Conservation (phyloP, 1,284 basidiomycete species). For the Ganoderma boninense region DNA sequence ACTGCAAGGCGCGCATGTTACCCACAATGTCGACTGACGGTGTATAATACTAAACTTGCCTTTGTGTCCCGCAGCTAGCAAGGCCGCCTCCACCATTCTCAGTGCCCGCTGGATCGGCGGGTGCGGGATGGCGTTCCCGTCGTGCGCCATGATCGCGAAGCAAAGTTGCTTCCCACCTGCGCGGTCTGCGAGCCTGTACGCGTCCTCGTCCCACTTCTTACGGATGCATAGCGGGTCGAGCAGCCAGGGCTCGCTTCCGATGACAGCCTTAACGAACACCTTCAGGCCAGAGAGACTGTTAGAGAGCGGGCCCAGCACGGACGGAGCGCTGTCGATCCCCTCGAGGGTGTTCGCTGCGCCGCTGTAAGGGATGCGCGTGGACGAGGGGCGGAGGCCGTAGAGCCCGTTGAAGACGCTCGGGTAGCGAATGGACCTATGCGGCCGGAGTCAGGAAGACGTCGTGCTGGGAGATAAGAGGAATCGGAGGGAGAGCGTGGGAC, state of each 20-base stretch:
- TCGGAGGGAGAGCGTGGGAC: constrained; percentile 22
- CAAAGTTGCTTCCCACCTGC: constrained; percentile 50
- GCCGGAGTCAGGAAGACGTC: constrained; percentile 52
- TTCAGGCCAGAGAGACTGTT: constrained; percentile 32
- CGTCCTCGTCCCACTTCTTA: constrained; percentile 36
- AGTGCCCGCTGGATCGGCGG: constrained; percentile 59
- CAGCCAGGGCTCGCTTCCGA: constrained; percentile 32
- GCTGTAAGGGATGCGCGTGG: constrained; percentile 31
- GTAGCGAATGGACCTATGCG: constrained; percentile 66
- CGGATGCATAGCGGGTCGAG: constrained; percentile 33
- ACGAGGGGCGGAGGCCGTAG: constrained; percentile 79
- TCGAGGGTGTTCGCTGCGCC: constrained; percentile 34
- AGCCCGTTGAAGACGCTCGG: constrained; percentile 84
- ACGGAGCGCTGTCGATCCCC: constrained; percentile 32
- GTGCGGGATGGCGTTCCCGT: constrained; percentile 55
- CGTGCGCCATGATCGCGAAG: constrained; percentile 52
- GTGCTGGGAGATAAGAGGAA: constrained; percentile 42
- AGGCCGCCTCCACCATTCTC: constrained; percentile 51
- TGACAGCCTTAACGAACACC: constrained; percentile 31
- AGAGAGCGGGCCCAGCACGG: constrained; percentile 34
- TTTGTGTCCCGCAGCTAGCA: constrained; percentile 57
- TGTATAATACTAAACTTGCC: constrained; percentile 29
- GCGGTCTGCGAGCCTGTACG: constrained; percentile 44
- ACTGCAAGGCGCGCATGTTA: constrained; percentile 42
- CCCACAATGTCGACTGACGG: constrained; percentile 44